Conservation (phyloP, 805 yeast species). For the Millerago galiae region DNA sequence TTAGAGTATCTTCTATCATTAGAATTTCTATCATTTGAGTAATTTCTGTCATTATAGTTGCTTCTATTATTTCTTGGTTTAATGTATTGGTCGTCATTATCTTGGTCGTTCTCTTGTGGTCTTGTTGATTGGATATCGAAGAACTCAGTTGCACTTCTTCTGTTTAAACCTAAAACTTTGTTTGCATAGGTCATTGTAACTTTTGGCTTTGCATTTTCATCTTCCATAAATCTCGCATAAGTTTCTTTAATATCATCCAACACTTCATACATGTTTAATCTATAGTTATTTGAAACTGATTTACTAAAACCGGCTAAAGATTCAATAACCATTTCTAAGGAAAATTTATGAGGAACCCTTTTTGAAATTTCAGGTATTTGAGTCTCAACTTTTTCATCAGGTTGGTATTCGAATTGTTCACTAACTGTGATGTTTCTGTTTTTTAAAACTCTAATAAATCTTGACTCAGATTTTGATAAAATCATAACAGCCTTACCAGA, state of each 20-base stretch:
- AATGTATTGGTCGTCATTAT: not conserved
- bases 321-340: slow-evolving; percentile 26
- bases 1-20: not conserved
- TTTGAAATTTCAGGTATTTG: slow-evolving; percentile 23
- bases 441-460: slow-evolving; percentile 45
- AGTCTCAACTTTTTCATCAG: slow-evolving; percentile 29
- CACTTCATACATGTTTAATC: slow-evolving; percentile 26
- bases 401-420: slow-evolving; percentile 34
- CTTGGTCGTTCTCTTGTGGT: not conserved
- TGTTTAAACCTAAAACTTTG: slow-evolving; percentile 17
- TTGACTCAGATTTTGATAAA: slow-evolving; percentile 48
- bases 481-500: slow-evolving; percentile 65
- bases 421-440: slow-evolving; percentile 50
- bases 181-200: slow-evolving; percentile 16
- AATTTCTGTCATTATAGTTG: not conserved
- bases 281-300: slow-evolving; percentile 27
- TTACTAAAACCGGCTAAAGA: slow-evolving; percentile 32
- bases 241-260: slow-evolving; percentile 29
- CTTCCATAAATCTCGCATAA: slow-evolving; percentile 21
- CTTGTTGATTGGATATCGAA: slow-evolving; percentile 12
- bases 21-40: not conserved
- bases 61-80: not conserved
- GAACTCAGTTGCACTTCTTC: slow-evolving; percentile 15
- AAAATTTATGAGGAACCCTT: slow-evolving; percentile 21
- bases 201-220: slow-evolving; percentile 15